These are phyloP conservation scores for Xylariaceae sp. DNA, from an alignment of 2,329 filamentous ascomycete genomes.

Conservation along the genomic window DNA sequence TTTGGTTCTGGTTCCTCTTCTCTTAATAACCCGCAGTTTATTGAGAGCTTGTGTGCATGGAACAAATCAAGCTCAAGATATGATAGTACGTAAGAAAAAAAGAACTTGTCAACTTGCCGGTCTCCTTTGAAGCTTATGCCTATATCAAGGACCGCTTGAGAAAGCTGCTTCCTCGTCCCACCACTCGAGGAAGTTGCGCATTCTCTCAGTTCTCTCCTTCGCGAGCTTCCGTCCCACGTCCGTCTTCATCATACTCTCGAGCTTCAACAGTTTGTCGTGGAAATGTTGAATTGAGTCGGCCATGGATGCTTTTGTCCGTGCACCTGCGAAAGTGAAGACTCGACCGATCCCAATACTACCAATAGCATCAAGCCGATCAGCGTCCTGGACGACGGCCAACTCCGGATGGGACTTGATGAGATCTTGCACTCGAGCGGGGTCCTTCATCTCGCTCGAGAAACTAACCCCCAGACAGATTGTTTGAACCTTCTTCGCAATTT, in stretches of 20 bases:
- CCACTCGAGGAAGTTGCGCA: slow-evolving; percentile 59
- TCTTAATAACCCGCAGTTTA: background rate
- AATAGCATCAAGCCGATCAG: slow-evolving; percentile 88
- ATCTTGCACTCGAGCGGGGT: slow-evolving; percentile 61
- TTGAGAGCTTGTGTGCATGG: background rate
- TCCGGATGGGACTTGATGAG: slow-evolving; percentile 72
- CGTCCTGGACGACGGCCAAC: slow-evolving; percentile 85
- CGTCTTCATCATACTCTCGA: slow-evolving; percentile 70
- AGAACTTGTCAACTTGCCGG: background rate
- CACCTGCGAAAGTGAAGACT: slow-evolving; percentile 75
- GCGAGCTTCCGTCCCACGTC: slow-evolving; percentile 57
- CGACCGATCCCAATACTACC: slow-evolving; percentile 84
- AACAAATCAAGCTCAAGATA: background rate
- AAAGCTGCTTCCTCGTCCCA: slow-evolving; percentile 55
- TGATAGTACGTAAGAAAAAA: slow-evolving; percentile 20
- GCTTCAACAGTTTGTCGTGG: slow-evolving; percentile 69
- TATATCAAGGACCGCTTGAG: slow-evolving; percentile 14
- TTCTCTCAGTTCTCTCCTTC: slow-evolving; percentile 53
- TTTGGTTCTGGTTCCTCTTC: background rate
- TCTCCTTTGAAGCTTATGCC: background rate
- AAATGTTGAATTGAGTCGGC: slow-evolving; percentile 73
- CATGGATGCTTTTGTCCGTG: slow-evolving; percentile 57
- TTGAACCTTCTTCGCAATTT: slow-evolving; percentile 69
- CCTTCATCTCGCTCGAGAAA: slow-evolving; percentile 72
- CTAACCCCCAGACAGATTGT: slow-evolving; percentile 75